Base-by-base conservation (phyloP, 2,329 filamentous ascomycete species). In the Aspergillus sclerotialis region DNA sequence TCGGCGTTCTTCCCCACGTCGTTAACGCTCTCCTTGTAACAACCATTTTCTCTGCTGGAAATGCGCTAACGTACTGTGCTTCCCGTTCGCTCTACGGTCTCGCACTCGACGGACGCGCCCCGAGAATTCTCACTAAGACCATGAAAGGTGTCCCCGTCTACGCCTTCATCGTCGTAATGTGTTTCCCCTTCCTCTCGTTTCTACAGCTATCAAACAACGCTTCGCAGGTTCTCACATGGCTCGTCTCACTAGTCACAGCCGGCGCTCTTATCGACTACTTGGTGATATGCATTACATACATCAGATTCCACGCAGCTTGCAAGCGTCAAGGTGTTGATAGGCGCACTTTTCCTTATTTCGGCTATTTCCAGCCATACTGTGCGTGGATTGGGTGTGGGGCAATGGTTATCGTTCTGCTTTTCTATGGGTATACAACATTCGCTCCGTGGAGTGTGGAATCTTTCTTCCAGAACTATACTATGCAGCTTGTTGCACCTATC, bases 261-360 rank as follows among this genome's bases (percentile, higher is more conserved):
- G 37, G 33, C 11, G 38, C 36, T 9, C 31, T 54, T n/a, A 44
- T 53, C 16, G 40, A 46, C 30, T 53, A 46, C 31, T 38, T 49
- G 3, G 73, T 76, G 43, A 80, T 83, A 52, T 78, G 73, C 55
- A 66, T 77, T 28, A 80, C 81, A 0, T 88, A 84, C 55, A 58
- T 86, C 33, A 73, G 72, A 44, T 89, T 85, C 57, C 68, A 80
- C 56, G 75, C 76, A 23, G 82, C 83, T 0, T 70, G 82, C 32
- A 63, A 69, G 21, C 78, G 69, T 0, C 83, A 88, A 50, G 80
- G 80, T 1, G 64, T 86, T 13, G 72, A 76, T n/a, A n/a, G n/a
- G n/a, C n/a, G n/a, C n/a, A n/a, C n/a, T n/a, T n/a, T n/a, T n/a
- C n/a, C n/a, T n/a, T n/a, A n/a, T n/a, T n/a, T n/a, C n/a, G 76